Percentiles rank a stretch among this genome's conserved stretches.
These are phyloP conservation scores for Anisodus tanguticus DNA, from an alignment of 257 asterid genomes.

Conservation along the genomic window DNA sequence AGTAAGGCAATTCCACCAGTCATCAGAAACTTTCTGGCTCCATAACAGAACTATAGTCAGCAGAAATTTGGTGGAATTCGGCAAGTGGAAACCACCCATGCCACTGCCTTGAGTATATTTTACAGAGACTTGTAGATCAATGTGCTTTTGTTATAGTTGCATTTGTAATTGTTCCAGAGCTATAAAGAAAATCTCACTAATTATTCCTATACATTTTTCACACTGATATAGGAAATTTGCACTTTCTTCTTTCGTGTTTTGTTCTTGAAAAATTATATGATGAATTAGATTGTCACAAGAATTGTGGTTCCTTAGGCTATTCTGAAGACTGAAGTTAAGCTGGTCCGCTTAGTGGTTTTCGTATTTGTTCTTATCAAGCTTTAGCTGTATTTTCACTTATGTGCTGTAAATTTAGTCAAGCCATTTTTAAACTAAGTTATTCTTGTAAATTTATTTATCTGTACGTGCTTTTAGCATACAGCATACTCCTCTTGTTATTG, in stretches of 20 bases:
- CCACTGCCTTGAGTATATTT: constrained; percentile 61
- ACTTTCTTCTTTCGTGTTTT: background rate
- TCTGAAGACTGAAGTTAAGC: background rate
- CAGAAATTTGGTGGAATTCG: constrained; percentile 76
- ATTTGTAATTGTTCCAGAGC: constrained; percentile 8
- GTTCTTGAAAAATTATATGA: background rate
- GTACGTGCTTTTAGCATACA: background rate
- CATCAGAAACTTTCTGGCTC: constrained; percentile 92
- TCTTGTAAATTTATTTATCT: background rate
- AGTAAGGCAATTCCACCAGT: constrained; percentile 89
- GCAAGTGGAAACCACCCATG: constrained; percentile 77
- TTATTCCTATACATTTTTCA: background rate
- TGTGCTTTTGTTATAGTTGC: constrained; percentile 18
- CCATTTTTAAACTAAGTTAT: background rate
- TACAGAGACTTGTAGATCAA: background rate
- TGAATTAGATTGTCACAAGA: background rate
- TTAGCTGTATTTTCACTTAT: background rate
- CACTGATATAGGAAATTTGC: background rate
- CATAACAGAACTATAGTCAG: constrained; percentile 76
- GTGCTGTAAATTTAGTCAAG: background rate
- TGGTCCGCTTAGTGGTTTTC: background rate
- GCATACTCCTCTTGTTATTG: background rate
- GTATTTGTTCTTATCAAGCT: background rate
- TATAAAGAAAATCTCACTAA: constrained; percentile 7
- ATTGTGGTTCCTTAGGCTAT: background rate